Base-by-base conservation (phyloP, 768 basidiomycete genomes). In the Tremella fuciformis region DNA sequence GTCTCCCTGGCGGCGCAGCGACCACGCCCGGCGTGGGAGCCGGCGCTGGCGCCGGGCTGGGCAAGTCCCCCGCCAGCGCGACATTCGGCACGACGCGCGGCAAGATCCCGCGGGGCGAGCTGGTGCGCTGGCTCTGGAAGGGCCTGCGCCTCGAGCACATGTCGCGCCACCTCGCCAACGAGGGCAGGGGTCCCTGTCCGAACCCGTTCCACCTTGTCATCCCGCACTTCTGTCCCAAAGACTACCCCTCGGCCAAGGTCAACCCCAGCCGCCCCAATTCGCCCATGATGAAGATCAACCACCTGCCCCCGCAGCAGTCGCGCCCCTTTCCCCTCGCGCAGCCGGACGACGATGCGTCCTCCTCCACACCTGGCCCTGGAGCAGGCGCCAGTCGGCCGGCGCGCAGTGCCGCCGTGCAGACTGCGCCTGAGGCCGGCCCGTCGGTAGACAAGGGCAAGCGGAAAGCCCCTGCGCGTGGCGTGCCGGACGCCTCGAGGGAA, bases 91-190 rank as follows among this genome's bases (percentile, higher is more conserved):
- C 53, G 19, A 29, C 58, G 1, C 63, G 65, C 16, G 63, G 68
- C 8, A 57, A 53, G 55, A 64, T 76, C 16, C 62, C 66, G 18
- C 56, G 75, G 47, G 75, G 73, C 13, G 71, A 74, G 53, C 54
- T 76, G 44, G 60, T 76, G 11, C 58, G 60, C 55, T 66, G 67
- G 50, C 47, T 76, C 37, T 73, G 72, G 65, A 76, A 73, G 54
- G 69, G 64, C 13, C 48, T 76, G 19, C 55, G 74, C 49, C 75
- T 66, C 66, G 67, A 74, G 42, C 71, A 74, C 55, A 63, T 73
- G 1, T 67, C 71, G 41, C 50, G 71, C 47, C 75, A 76, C 50
- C 63, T 73, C 4, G 50, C 60, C 8, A 66, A 59, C 56, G 72
- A 69, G 24, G 70, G 69, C 37, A 59, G 69, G 58, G 49, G 22